A percentile compares a stretch with the other conserved stretches of the same genome.
These are phyloP conservation scores for Mycena leptocephala DNA, from an alignment of 768 basidiomycete genomes.

Conservation along the genomic window DNA sequence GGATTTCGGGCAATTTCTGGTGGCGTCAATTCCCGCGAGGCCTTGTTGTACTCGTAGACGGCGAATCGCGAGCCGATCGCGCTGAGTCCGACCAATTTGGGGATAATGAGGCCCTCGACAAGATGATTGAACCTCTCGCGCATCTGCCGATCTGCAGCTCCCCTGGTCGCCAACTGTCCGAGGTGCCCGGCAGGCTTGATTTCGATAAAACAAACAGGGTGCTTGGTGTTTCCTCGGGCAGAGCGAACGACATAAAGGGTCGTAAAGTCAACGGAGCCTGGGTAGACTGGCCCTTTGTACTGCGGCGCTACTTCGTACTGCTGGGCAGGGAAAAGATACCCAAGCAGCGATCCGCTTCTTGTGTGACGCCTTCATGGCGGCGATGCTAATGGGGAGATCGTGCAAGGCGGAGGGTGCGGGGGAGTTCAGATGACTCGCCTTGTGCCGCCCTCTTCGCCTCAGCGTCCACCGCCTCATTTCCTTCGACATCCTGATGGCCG, in stretches of 20 bases:
- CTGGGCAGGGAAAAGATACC: slow-evolving; percentile 35
- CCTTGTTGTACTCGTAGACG: too few species aligned
- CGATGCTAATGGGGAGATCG: too few species aligned
- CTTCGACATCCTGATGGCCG: neutral
- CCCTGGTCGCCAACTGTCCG: slow-evolving; percentile 38
- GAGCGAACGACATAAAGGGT: slow-evolving; percentile 32
- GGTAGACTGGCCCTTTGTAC: slow-evolving; percentile 22
- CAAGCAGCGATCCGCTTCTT: too few species aligned
- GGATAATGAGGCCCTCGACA: too few species aligned
- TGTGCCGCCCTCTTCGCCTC: slow-evolving; percentile 4
- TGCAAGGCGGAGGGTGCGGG: too few species aligned
- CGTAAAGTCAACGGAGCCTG: slow-evolving; percentile 37
- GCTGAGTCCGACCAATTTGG: slow-evolving; percentile 42
- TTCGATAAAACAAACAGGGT: too few species aligned
- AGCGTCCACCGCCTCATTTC: slow-evolving; percentile 8
- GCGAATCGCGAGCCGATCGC: too few species aligned
- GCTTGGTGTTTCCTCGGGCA: slow-evolving; percentile 15
- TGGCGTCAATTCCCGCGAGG: too few species aligned
- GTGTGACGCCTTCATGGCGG: too few species aligned
- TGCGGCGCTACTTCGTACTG: slow-evolving; percentile 37
- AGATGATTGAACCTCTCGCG: slow-evolving; percentile 36
- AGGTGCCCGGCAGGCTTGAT: too few species aligned
- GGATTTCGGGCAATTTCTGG: too few species aligned
- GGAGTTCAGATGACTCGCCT: too few species aligned
- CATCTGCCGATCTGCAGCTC: slow-evolving; percentile 46